A percentile compares a stretch with the other conserved stretches of the same genome.
Conservation (phyloP, 2,329 filamentous ascomycete genomes). For the Paracoccidioides brasiliensis region DNA sequence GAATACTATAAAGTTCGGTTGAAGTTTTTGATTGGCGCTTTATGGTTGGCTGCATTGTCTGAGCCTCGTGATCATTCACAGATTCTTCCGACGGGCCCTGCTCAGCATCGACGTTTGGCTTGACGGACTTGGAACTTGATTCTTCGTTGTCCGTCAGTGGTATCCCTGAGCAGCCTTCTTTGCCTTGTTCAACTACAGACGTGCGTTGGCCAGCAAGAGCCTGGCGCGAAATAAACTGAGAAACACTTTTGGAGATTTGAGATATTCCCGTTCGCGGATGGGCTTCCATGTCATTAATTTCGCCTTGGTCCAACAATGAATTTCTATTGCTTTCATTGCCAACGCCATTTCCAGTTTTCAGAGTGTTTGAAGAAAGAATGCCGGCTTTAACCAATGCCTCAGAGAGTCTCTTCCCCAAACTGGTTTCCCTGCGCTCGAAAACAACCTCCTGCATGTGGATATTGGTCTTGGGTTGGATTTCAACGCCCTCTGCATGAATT, state of each 20-base stretch:
- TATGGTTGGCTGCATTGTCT: too few relatives aligned
- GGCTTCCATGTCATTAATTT: neutral
- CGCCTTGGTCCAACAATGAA: neutral
- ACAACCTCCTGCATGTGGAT: neutral
- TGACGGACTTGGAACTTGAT: neutral
- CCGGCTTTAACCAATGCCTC: constrained; percentile 1
- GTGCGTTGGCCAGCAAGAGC: neutral
- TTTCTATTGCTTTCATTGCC: neutral
- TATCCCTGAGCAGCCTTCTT: neutral
- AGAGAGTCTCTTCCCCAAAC: constrained; percentile 5
- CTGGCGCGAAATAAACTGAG: constrained; percentile 11
- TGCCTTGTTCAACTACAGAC: neutral
- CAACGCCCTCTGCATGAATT: neutral
- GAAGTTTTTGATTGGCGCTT: neutral
- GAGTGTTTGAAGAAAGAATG: neutral
- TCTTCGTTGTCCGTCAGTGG: neutral
- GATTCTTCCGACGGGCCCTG: neutral
- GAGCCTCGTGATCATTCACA: neutral
- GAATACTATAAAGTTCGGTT: neutral
- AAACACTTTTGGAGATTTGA: constrained; percentile 11
- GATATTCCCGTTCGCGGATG: neutral
- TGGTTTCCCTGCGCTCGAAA: neutral
- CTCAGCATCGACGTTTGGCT: neutral
- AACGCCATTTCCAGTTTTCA: neutral
- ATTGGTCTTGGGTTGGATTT: neutral